Evolutionary conservation across 345 rosid genomes (phyloP), one percentile per base, ranked within the genome.

Genomic region (Hevea brasiliensis): DNA sequence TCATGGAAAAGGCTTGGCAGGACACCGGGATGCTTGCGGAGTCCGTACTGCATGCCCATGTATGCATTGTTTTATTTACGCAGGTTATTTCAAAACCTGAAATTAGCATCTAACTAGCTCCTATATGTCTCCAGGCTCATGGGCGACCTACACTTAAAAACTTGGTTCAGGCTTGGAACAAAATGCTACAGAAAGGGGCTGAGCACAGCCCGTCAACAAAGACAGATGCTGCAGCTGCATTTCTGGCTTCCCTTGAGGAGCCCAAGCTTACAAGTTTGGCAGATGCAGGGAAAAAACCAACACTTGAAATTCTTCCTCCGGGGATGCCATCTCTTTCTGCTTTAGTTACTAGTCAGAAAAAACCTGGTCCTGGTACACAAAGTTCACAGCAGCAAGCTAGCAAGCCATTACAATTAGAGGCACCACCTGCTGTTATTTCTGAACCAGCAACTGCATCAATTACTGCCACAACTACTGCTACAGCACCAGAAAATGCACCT

Each of bases 1-100:
- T 95, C 76, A 91, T 95, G 99, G 99, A 93, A 81, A 92, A 88
- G 82, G 94, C 96, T 27, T 95, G 99, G 99, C 94, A 89, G 85
- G 99, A 95, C 67, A 92, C 98, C 0, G 99, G 99, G 76, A 95
- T 95, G 99, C 96, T 91, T 45, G 92, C 98, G n/a, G 99, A 95
- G 86, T 91, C 98, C 40, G 99, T 92, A 44, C 94, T 95, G 78
- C 99, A 95, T 82, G 96, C 98, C n/a, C 99, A 95, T 72, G 98
- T 95, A 89, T 67, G 86, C 60, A 41, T 79, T 69, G 15, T n/a
- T 53, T 74, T 76, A 6, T 68, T 7, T 64, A 9, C 15, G 12
- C 17, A 29, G 8, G 41, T 67, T 26, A 5, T 27, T 6, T 62
- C 55, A 23, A 27, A 29, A 8, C 37, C 26, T 61, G 18, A 21